Base-by-base conservation (phyloP, 1,139 yeast species). In the Keqinozyma sinolaborantium region DNA sequence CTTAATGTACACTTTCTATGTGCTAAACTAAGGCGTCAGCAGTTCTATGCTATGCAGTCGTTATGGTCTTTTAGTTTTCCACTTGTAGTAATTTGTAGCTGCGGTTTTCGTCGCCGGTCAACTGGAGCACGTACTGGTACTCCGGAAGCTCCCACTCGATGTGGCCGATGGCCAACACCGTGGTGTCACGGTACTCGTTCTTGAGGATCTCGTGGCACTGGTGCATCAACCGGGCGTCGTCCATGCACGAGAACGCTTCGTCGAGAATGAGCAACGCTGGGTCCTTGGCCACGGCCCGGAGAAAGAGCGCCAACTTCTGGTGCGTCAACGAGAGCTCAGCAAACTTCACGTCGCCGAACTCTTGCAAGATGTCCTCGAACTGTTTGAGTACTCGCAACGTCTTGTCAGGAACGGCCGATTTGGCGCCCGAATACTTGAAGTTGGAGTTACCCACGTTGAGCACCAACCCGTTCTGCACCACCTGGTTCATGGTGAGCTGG, bases 241-340 rank as follows among this genome's bases (percentile, higher is more conserved):
- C 87, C 94, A 90, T 86, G 19, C 92, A 94, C 11, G 95, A 84
- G 41, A 92, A 79, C 0, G 97, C 95, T 60, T 92, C 98, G 53
- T 92, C 98, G 3, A 92, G 64, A 33, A 92, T 83, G 30, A 92
- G 62, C 3, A 92, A 60, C 30, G 75, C 73, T 0, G 98, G 98
- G 39, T 75, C 64, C 53, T 84, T 86, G 31, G 85, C 69, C 11
- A 88, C 50, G 2, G 95, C 83, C 35, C 97, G 64, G 24, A 88
- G 58, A 44, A 92, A 80, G 21, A 92, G 60, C 0, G 79, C 78
- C 10, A 87, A 59, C 50, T 94, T 92, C 53, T 92, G 98, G 40
- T 83, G 77, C 26, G 90, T 81, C 5, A 85, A 66, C 1, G 77
- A 58, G 23, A 90, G 58, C 2, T 77, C 77, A 6, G 58, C 51